Percentiles rank a stretch among this genome's conserved stretches.
phyloP scores from a whole-genome alignment of 1,284 basidiomycete species.

The Ustilago cynodontis region DNA sequence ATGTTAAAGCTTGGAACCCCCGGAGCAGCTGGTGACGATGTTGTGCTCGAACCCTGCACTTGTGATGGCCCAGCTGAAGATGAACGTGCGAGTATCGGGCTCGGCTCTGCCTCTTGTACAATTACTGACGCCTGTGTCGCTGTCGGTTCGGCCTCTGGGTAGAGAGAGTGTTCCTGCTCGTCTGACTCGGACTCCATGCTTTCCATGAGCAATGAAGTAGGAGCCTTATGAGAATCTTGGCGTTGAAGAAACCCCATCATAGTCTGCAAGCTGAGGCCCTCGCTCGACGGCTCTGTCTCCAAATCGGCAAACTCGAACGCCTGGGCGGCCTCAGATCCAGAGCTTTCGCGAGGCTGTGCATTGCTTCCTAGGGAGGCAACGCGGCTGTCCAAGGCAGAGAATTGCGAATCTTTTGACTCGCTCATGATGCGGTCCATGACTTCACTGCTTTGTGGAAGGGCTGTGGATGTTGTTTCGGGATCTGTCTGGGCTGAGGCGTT shows the following conservation, averaged over 20 bases:
- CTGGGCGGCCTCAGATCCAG: constrained; percentile 11
- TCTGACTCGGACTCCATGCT: neutral
- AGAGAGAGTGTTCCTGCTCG: neutral
- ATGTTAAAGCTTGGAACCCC: constrained; percentile 34
- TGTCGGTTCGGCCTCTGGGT: neutral
- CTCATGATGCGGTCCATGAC: constrained; percentile 12
- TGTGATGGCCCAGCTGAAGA: neutral
- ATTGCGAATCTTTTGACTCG: constrained; percentile 9
- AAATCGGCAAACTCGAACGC: constrained; percentile 41
- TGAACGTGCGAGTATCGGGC: neutral
- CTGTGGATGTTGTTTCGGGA: neutral
- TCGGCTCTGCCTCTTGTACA: neutral
- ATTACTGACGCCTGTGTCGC: neutral
- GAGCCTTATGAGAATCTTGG: constrained; percentile 15
- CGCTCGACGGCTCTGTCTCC: constrained; percentile 17
- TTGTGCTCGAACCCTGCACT: neutral
- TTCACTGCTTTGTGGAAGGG: neutral
- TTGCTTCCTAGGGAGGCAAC: constrained; percentile 12
- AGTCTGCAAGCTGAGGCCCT: constrained; percentile 38
- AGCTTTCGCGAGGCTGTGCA: constrained; percentile 13
- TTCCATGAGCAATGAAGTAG: neutral
- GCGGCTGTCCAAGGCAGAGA: constrained; percentile 22
- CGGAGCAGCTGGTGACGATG: constrained; percentile 11
- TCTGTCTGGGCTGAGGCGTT: neutral
- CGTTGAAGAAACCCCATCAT: constrained; percentile 50